phyloP scores from a whole-genome alignment of 768 basidiomycete genomes.

The Filobasidium floriforme region DNA sequence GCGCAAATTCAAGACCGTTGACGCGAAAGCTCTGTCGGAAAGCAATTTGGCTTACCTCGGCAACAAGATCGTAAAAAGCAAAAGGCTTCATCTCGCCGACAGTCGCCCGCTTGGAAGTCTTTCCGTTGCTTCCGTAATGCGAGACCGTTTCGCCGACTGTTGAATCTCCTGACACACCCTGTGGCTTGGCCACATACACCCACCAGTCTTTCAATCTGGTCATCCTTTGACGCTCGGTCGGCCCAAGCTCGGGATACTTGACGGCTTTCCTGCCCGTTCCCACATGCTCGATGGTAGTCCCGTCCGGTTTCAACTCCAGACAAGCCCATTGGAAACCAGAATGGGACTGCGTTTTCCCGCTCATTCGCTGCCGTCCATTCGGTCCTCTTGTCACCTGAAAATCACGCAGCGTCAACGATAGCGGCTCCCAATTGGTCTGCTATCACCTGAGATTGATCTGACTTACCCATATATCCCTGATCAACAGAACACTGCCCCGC shows the following conservation, averaged over 20 bases:
- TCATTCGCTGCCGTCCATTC: neutral
- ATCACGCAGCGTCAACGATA: neutral
- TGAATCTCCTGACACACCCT: neutral
- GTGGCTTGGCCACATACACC: neutral
- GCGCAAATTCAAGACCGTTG: neutral
- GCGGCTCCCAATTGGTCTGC: too few species aligned
- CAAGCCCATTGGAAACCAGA: constrained; percentile 1
- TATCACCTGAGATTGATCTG: neutral
- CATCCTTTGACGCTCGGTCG: neutral
- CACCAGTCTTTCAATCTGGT: constrained; percentile 4
- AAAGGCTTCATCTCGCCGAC: neutral
- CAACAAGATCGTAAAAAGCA: constrained; percentile 13
- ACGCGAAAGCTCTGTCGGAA: neutral
- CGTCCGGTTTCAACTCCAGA: neutral
- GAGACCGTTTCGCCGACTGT: neutral
- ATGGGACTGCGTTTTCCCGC: neutral
- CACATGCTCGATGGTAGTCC: neutral
- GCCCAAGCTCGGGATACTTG: neutral
- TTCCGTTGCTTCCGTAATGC: neutral
- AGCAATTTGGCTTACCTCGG: constrained; percentile 2
- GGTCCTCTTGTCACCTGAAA: neutral
- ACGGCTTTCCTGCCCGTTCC: neutral
- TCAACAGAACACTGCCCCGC: neutral
- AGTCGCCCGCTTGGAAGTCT: neutral
- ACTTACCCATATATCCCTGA: constrained; percentile 8